phyloP scores from a whole-genome alignment of 345 rosid genomes.

The Schrenkiella parvula region DNA sequence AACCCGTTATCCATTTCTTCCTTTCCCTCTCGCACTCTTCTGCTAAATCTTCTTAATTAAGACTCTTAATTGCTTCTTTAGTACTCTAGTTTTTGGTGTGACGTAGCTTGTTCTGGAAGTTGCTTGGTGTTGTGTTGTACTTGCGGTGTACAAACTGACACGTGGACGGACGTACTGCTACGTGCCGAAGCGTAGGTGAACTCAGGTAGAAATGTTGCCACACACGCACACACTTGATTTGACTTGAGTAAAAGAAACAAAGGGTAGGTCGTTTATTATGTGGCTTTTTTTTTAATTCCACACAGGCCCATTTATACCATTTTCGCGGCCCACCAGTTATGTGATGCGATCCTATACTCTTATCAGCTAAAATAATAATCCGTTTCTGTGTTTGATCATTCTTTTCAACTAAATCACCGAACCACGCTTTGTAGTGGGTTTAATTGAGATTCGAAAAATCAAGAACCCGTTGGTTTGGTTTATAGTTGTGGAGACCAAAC shows the following conservation, averaged over 20 bases:
- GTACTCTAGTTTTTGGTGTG: conserved; percentile 3
- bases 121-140: conserved; percentile 4
- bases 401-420: neutral
- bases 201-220: conserved; percentile 19
- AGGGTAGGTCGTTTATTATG: neutral
- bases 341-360: neutral
- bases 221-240: neutral
- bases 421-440: neutral
- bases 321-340: neutral
- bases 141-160: conserved; percentile 20
- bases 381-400: neutral
- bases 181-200: conserved; percentile 17
- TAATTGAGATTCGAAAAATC: neutral
- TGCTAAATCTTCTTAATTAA: neutral
- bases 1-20: conserved; percentile 7
- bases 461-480: conserved; percentile 2
- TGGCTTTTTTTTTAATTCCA: neutral
- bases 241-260: neutral
- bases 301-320: conserved; percentile 9
- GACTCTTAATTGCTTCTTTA: conserved; percentile 5
- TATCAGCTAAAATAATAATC: neutral
- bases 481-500: neutral
- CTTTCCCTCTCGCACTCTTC: neutral
- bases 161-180: conserved; percentile 10
- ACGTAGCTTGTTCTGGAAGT: conserved; percentile 38